Conservation (phyloP, 306 rosid genomes). For the Trifolium dubium region DNA sequence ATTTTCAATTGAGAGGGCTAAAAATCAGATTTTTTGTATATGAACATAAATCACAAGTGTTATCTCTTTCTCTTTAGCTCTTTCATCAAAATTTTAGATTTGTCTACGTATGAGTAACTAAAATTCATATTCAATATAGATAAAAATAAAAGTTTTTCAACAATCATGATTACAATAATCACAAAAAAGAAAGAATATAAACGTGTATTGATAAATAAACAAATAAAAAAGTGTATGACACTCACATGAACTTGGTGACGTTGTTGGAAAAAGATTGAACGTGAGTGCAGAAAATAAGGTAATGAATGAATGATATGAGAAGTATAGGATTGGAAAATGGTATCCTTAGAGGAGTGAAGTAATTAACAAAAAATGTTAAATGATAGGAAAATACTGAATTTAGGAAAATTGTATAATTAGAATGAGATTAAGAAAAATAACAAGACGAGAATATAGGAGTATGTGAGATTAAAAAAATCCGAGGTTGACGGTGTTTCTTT, state of each 20-base stretch:
- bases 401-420: slow-evolving; percentile 38
- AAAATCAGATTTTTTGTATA: too few relatives aligned
- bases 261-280: slow-evolving; percentile 19
- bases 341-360: background rate
- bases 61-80: too few relatives aligned
- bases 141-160: slow-evolving; percentile 5
- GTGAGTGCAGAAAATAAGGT: background rate
- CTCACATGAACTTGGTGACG: slow-evolving; percentile 7
- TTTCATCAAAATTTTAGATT: background rate
- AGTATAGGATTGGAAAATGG: background rate
- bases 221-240: background rate
- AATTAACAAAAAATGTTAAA: slow-evolving; percentile 6
- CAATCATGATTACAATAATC: background rate
- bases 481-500: slow-evolving; percentile 69
- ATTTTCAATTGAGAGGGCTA: too few relatives aligned
- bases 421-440: slow-evolving; percentile 9
- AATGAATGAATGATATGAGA: slow-evolving; percentile 22
- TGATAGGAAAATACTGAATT: slow-evolving; percentile 14
- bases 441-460: slow-evolving; percentile 14
- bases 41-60: too few relatives aligned
- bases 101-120: background rate
- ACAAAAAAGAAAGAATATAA: background rate
- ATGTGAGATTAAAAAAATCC: slow-evolving; percentile 41
- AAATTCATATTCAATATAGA: background rate
- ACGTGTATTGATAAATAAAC: background rate